Percentiles rank a stretch among this genome's conserved stretches.
Conservation (phyloP, 2,329 filamentous ascomycete species). For the Claviceps monticola region DNA sequence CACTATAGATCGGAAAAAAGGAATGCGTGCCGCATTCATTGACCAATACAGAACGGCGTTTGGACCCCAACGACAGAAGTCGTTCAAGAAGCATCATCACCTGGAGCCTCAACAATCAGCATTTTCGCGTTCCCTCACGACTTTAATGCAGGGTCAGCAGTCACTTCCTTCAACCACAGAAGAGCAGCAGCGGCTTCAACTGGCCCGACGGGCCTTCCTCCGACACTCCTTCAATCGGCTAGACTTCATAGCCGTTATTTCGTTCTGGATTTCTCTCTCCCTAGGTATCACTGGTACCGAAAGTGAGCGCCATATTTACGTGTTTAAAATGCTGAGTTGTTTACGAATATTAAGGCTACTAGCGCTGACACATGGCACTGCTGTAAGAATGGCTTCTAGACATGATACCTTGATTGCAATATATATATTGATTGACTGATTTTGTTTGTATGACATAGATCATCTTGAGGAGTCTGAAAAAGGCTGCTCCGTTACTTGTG, state of each 20-base stretch:
- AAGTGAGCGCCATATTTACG: slow-evolving; percentile 56
- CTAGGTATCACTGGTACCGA: slow-evolving; percentile 60
- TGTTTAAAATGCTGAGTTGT: slow-evolving; percentile 95
- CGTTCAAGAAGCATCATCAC: slow-evolving; percentile 40
- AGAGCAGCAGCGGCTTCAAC: slow-evolving; percentile 69
- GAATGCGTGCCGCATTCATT: slow-evolving; percentile 57
- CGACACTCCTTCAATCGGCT: slow-evolving; percentile 92
- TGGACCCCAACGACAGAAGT: slow-evolving; percentile 62
- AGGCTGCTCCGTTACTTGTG: slow-evolving; percentile 79
- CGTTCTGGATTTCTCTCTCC: slow-evolving; percentile 83
- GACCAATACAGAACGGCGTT: slow-evolving; percentile 71
- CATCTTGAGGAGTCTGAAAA: slow-evolving; percentile 88
- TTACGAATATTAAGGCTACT: slow-evolving; percentile 85
- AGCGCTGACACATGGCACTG: slow-evolving; percentile 82
- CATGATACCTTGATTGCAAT: not conserved
- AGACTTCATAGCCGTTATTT: slow-evolving; percentile 87
- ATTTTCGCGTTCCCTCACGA: slow-evolving; percentile 67
- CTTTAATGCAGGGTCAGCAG: slow-evolving; percentile 51
- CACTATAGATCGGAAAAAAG: slow-evolving; percentile 67
- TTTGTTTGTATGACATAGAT: slow-evolving; percentile 37
- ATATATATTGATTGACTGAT: slow-evolving; percentile 4
- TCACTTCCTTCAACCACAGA: slow-evolving; percentile 47
- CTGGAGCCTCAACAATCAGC: slow-evolving; percentile 42
- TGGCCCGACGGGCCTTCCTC: slow-evolving; percentile 83
- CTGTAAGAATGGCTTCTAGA: slow-evolving; percentile 37